Base-by-base conservation (phyloP, 345 rosid genomes). In the Hibiscus syriacus region DNA sequence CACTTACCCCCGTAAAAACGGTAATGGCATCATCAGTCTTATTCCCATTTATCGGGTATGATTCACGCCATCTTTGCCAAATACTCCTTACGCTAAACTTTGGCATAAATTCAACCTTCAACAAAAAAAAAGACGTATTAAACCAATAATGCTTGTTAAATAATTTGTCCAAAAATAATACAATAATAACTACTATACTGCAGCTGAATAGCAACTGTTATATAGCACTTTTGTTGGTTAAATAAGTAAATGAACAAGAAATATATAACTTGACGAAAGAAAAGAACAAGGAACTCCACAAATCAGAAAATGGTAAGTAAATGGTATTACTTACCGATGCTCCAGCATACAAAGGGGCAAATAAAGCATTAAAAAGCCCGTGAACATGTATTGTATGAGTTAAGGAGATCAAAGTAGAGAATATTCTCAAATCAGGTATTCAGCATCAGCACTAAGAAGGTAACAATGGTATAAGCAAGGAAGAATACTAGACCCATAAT, bases 1-100 rank as follows among this genome's bases (percentile, higher is more conserved):
- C 29, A 80, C 97, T 80, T 85, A 94, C 99, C 54, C 99, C 99
- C 8, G 97, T 91, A 75, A 94, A 94, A 50, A 83, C 96, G 43
- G 96, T 94, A 66, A 87, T 80, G 45, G 92, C 84, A 71, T 86
- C 80, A 14, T 74, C 80, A 48, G 82, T 64, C 70, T 71, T 87
- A 25, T 29, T 81, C 66, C 85, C 90, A 72, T 84, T 79, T 46
- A 66, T 12, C 17, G 84, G 91, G 83, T 85, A 89, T 61, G 96
- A 90, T 72, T 94, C 96, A 46, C 83, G 85, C 94, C 92, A 94
- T 79, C 96, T 91, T 73, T 86, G 84, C 99, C 99, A 94, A 77
- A 89, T 79, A 76, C 92, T 91, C 55, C 97, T 80, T 72, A 94
- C 99, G 57, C 99, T 94, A 79, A 94, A 91, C 76, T 91, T 94